These are phyloP conservation scores for Fusarium pininemorale DNA, from an alignment of 2,329 filamentous ascomycete species.

Conservation along the genomic window DNA sequence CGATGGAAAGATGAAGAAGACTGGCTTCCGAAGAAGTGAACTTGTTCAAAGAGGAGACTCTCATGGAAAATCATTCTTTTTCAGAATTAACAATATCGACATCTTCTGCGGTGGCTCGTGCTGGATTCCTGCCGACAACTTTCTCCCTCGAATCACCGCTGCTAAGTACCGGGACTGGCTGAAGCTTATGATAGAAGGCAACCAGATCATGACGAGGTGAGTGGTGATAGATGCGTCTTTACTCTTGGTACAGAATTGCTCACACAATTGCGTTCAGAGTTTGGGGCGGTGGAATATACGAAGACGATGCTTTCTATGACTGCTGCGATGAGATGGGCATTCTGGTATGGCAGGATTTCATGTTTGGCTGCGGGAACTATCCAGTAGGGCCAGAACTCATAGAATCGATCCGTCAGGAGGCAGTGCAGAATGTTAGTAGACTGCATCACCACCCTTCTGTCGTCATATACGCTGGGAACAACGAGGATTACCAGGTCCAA, in stretches of 20 bases:
- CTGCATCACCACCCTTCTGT: background rate
- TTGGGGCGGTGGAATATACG: conserved; percentile 2
- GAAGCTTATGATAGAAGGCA: background rate
- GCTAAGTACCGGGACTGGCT: background rate
- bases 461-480: background rate
- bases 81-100: background rate
- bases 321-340: conserved; percentile 1
- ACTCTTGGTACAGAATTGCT: background rate
- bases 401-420: background rate
- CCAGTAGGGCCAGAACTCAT: background rate
- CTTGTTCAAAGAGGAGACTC: background rate
- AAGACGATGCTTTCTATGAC: background rate
- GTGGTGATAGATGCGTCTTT: background rate
- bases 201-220: conserved; percentile 3
- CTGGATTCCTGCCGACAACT: background rate
- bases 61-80: background rate
- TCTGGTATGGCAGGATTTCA: background rate
- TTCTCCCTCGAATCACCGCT: background rate
- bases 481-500: conserved; percentile 3
- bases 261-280: background rate
- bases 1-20: background rate
- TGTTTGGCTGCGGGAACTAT: conserved; percentile 1
- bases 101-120: background rate
- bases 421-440: background rate
- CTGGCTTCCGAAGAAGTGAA: background rate